A percentile compares a stretch with the other conserved stretches of the same genome.
phyloP scores from a whole-genome alignment of 148 eudicot genomes.

The Rhododendron ovatum region DNA sequence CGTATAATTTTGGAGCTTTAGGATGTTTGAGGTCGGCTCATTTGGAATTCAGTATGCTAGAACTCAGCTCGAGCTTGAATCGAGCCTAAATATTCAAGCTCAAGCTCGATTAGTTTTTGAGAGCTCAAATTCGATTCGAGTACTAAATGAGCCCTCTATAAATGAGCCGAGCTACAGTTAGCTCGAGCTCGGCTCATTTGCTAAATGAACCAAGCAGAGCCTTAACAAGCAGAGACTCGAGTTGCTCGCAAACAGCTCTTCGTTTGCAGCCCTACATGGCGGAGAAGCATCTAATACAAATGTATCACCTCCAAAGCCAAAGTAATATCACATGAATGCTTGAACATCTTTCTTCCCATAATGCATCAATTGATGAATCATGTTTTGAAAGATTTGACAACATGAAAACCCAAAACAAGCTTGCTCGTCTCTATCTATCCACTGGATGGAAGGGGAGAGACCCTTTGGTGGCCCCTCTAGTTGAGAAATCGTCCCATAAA shows the following conservation, averaged over 20 bases:
- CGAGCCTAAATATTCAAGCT: not conserved
- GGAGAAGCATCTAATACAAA: not conserved
- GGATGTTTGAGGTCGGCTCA: not conserved
- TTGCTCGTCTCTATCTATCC: not conserved
- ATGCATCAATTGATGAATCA: not conserved
- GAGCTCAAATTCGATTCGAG: not conserved
- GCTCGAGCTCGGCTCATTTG: not conserved
- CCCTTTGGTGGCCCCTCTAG: not conserved
- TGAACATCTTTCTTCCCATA: not conserved
- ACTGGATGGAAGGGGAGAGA: not conserved
- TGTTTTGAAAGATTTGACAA: not conserved
- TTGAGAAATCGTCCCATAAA: not conserved
- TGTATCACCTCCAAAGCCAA: not conserved
- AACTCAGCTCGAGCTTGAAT: not conserved
- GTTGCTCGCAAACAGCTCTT: not conserved
- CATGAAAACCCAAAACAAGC: not conserved
- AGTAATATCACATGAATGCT: not conserved
- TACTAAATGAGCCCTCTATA: not conserved
- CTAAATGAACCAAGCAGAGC: not conserved
- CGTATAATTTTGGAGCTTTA: not conserved
- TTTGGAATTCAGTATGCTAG: not conserved
- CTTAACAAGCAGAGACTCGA: not conserved
- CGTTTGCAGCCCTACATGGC: not conserved
- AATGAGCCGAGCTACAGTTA: not conserved
- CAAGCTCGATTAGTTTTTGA: not conserved